Evolutionary conservation across 2,329 filamentous ascomycete genomes (phyloP), one percentile per base, ranked within the genome.

Genomic region (Fusarium sp.): DNA sequence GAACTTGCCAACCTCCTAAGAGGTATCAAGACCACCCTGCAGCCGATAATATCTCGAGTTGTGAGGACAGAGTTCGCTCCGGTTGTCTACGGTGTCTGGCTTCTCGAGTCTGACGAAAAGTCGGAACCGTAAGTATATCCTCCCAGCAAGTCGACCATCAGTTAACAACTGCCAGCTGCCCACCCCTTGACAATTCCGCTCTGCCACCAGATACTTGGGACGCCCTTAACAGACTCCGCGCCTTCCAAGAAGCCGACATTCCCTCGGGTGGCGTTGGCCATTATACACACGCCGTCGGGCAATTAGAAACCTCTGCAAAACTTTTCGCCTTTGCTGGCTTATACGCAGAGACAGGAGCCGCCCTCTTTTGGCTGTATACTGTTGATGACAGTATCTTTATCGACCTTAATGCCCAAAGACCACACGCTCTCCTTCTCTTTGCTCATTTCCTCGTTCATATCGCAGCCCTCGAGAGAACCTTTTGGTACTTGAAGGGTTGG

Each of bases 401-500:
- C n/a, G 79, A 81, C 62, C 66, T 81, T 10, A 63, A 66, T 10
- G 67, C 75, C 4, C 63, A 68, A 8, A 75, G 63, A 2, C 76
- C 78, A 2, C 75, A 77, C 17, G 77, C 77, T 3, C 67, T 80
- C 29, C 61, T 81, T 8, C 62, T 80, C 4, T 57, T 81, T n/a
- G 73, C 77, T 6, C 65, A 81, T 38, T 77, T 76, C 31, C 62
- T 71, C 16, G 66, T 81, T 0, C 67, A 76, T 16, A 58, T 80
- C n/a, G 71, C 77, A 24, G 58, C 68, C 6, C 27, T 79, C 5
- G 79, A 80, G 42, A 77, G 62, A 35, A 62, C 46, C 16, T 80
- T 74, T 59, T 81, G 79, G 79, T 79, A 64, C 49, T 8, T 71
- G 3, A 72, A 67, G 60, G 77, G 79, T 3, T 80, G 78, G 79